Evolutionary conservation across 1,139 yeast genomes (phyloP).

Genomic region (Yamadazyma jaroonii): DNA sequence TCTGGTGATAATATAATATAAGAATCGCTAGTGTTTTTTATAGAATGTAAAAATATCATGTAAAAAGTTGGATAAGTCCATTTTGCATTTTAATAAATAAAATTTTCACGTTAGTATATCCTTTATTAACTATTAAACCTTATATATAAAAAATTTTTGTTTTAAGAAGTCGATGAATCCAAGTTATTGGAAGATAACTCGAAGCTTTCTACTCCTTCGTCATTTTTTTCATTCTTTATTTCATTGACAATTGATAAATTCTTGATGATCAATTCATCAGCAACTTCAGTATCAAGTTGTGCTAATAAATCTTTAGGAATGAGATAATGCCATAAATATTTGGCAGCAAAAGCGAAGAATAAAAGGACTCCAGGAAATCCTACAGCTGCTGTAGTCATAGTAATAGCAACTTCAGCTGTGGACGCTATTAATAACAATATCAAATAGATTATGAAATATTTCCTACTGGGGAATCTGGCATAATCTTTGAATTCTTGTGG

Average conservation of each 20-base stretch:
- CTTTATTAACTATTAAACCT: neutral
- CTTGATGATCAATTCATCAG: slow-evolving; percentile 34
- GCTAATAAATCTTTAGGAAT: slow-evolving; percentile 62
- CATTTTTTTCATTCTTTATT: slow-evolving; percentile 6
- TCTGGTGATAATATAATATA: neutral
- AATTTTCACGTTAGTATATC: neutral
- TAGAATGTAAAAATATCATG: slow-evolving; percentile 1
- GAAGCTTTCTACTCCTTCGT: slow-evolving; percentile 1
- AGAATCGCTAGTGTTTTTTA: neutral
- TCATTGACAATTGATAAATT: slow-evolving; percentile 13
- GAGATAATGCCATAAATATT: slow-evolving; percentile 63
- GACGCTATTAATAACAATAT: slow-evolving; percentile 63
- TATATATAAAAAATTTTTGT: neutral
- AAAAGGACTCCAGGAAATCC: slow-evolving; percentile 86
- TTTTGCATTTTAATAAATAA: slow-evolving; percentile 1
- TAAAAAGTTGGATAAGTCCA: slow-evolving; percentile 2
- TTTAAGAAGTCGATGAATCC: too few species aligned
- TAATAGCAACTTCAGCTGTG: slow-evolving; percentile 79
- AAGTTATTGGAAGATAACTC: slow-evolving; percentile 2
- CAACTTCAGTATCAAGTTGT: slow-evolving; percentile 71
- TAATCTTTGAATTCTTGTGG: slow-evolving; percentile 36
- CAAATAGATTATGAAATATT: slow-evolving; percentile 56
- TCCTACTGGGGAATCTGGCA: slow-evolving; percentile 33
- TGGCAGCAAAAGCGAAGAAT: slow-evolving; percentile 57
- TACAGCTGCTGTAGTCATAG: slow-evolving; percentile 85